Evolutionary conservation across 352 stramenopile species (phyloP), one percentile per base, ranked within the genome.

Genomic region (Phytophthora uliginosa): DNA sequence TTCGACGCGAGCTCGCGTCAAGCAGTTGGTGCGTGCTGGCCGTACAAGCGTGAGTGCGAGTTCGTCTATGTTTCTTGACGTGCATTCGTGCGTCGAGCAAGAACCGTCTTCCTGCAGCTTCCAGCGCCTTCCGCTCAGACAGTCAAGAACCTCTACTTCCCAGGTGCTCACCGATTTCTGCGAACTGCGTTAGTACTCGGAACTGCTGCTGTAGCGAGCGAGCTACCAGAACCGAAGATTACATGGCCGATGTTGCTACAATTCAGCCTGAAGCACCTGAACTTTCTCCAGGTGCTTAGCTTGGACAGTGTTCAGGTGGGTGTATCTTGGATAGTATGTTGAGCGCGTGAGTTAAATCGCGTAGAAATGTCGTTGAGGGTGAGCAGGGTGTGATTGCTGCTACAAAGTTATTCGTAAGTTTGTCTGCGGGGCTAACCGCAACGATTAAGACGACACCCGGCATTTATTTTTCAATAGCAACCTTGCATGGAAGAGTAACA

Each of bases 41-140:
- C 20, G 34, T 31, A 52, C 60, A 45, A 7, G 17, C 24, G 42
- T 12, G 13, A 31, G 31, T 15, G 18, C 66, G 47, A 47, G 48
- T 69, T 54, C 40, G 22, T 59, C 59, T 59, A 61, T 57, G 60
- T 9, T 69, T 70, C 45, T 54, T 15, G 28, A n/a, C 13, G 18
- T 45, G 38, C 58, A 15, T 24, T 71, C 34, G 64, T 67, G 50
- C 24, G 50, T 22, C 18, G 31, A 66, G 57, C 38, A 53, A 62
- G 58, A 58, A 74, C 67, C 34, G 67, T 56, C 67, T 74, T 74
- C 28, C 47, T 57, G 20, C 48, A 66, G 67, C 57, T 65, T 58
- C 42, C 18, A 62, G 24, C 26, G 15, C 22, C 24, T 53, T 38
- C 38, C 38, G 38, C 28, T 45, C 38, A 17, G 38, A 17, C 38